A percentile compares a stretch with the other conserved stretches of the same genome.
Evolutionary conservation across 2,329 filamentous ascomycete species (phyloP).

Genomic region (Claviceps capensis): DNA sequence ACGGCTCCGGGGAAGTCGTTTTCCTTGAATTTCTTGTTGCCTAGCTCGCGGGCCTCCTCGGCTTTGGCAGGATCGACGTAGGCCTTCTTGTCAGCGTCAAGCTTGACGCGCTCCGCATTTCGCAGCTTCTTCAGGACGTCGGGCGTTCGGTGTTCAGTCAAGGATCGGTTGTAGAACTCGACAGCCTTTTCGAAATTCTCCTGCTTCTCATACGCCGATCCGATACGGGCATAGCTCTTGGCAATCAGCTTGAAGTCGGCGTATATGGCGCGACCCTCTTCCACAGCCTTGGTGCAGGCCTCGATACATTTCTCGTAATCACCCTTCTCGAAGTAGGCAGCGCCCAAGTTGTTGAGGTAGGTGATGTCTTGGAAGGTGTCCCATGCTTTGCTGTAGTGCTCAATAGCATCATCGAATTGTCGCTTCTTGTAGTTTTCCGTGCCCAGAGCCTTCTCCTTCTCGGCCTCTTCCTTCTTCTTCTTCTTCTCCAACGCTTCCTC

Average conservation of each 20-base stretch:
- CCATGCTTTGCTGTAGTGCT: slow-evolving; percentile 92
- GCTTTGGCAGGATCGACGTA: slow-evolving; percentile 88
- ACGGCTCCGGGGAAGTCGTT: slow-evolving; percentile 91
- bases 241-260: slow-evolving; percentile 98
- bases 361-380: slow-evolving; percentile 91
- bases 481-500: slow-evolving; percentile 74
- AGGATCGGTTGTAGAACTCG: slow-evolving; percentile 80
- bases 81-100: slow-evolving; percentile 57
- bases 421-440: slow-evolving; percentile 98
- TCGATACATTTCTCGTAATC: slow-evolving; percentile 83
- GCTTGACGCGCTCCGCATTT: slow-evolving; percentile 75
- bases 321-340: slow-evolving; percentile 90
- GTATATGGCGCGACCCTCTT: slow-evolving; percentile 76
- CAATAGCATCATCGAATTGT: slow-evolving; percentile 87
- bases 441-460: slow-evolving; percentile 86
- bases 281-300: slow-evolving; percentile 72
- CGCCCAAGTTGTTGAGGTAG: slow-evolving; percentile 91
- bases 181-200: slow-evolving; percentile 70
- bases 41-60: slow-evolving; percentile 86
- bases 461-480: slow-evolving; percentile 83
- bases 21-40: slow-evolving; percentile 95
- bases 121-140: slow-evolving; percentile 90
- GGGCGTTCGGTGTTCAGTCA: slow-evolving; percentile 92
- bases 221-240: slow-evolving; percentile 95
- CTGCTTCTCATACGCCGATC: slow-evolving; percentile 82